Evolutionary conservation across 2,329 filamentous ascomycete species (phyloP).

Genomic region (Rhinocladiella similis): DNA sequence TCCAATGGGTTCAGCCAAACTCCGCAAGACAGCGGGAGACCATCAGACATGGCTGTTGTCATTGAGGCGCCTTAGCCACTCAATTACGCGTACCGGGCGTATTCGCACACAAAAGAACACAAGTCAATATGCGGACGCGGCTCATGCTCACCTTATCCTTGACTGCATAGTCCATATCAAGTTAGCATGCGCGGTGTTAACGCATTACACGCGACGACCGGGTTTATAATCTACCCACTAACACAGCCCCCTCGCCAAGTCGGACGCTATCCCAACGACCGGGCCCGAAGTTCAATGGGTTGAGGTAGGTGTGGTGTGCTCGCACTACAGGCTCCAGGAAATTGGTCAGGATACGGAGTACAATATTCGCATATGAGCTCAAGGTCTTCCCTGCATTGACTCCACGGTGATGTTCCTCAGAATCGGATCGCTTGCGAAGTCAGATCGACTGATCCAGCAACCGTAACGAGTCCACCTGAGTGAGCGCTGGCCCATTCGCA

Average conservation of each 20-base stretch:
- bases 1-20: background rate
- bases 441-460: background rate
- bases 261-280: background rate
- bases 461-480: background rate
- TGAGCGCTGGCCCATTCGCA: background rate
- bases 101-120: background rate
- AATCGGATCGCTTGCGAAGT: background rate
- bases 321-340: background rate
- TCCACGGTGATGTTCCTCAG: background rate
- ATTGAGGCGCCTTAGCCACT: background rate
- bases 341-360: background rate
- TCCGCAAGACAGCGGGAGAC: background rate
- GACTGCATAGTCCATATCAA: background rate
- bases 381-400: background rate
- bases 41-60: background rate
- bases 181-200: background rate
- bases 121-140: background rate
- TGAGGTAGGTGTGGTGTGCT: background rate
- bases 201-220: background rate
- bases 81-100: background rate
- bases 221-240: no score
- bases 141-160: background rate
- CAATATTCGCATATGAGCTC: background rate
- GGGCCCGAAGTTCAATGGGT: background rate
- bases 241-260: conserved; percentile 1